Conservation (phyloP, 169 alveolate genomes). For the Babesia caballi region DNA sequence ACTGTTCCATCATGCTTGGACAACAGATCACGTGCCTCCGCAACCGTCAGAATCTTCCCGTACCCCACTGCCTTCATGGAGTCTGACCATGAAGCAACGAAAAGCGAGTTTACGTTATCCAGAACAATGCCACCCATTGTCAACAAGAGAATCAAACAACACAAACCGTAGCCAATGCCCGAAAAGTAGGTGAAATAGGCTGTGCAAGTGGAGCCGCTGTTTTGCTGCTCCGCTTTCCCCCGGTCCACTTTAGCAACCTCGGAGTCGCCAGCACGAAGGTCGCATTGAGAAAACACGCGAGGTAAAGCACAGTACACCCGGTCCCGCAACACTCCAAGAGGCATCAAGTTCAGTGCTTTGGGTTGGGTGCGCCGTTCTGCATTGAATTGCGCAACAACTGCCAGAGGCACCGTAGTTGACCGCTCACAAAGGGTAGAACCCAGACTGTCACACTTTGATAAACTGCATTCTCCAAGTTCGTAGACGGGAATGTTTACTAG, state of each 20-base stretch:
- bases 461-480: neutral
- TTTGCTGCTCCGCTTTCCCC: neutral
- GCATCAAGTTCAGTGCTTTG: neutral
- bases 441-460: neutral
- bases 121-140: neutral
- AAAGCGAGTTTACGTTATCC: neutral
- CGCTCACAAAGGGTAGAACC: no score
- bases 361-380: neutral
- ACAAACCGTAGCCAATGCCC: neutral
- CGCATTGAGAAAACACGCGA: neutral
- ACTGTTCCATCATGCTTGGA: neutral
- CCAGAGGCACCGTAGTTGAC: no score
- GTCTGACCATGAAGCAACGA: conserved; percentile 22
- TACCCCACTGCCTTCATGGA: neutral
- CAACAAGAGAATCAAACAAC: neutral
- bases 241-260: neutral
- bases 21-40: neutral
- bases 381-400: neutral
- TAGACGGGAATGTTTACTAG: neutral
- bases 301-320: neutral
- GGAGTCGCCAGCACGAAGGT: neutral
- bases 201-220: neutral
- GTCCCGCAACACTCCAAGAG: neutral
- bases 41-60: neutral
- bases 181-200: neutral